Evolutionary conservation across 1,139 yeast genomes (phyloP), one percentile per base, ranked within the genome.

Genomic region (Petasospora fabianii): DNA sequence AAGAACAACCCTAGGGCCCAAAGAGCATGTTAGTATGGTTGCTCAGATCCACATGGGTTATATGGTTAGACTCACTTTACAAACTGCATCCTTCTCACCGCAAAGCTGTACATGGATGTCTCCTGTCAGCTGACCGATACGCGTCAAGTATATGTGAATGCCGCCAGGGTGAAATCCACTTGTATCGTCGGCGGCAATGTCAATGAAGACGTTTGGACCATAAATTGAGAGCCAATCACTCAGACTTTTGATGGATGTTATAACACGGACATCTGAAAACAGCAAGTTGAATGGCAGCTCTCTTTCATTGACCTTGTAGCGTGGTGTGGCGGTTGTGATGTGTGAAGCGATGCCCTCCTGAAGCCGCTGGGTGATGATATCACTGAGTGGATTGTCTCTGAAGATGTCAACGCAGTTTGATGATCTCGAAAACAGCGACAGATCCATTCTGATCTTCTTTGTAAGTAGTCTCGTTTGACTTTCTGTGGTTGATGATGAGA

Each of bases 81-180:
- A n/a, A 10, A 32, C 27, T 28, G 13, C 11, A 14, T 7, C 12
- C 6, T 5, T 8, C 4, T n/a, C 8, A 3, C 43, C 43, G 3
- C 11, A 10, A n/a, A 40, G n/a, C 14, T 27, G 18, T 27, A 33
- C 8, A 17, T 17, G 24, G 27, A 41, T n/a, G 38, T 46, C 50
- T 5, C 47, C 50, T 7, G 44, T 38, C 3, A 35, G 19, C n/a
- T 34, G 11, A 2, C 36, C 48, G 10, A 46, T 36, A 14, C 40
- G 40, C 13, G 36, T 16, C 12, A 40, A 4, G 15, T n/a, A 8
- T 16, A 40, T 17, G 8, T n/a, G 32, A 16, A 40, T 32, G 8
- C 34, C 27, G 2, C 22, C 12, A n/a, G n/a, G n/a, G n/a, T n/a
- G n/a, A n/a, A n/a, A n/a, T n/a, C n/a, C n/a, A n/a, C n/a, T n/a